Evolutionary conservation across 2,329 filamentous ascomycete species (phyloP).

Genomic region (Ampelomyces quisqualis): DNA sequence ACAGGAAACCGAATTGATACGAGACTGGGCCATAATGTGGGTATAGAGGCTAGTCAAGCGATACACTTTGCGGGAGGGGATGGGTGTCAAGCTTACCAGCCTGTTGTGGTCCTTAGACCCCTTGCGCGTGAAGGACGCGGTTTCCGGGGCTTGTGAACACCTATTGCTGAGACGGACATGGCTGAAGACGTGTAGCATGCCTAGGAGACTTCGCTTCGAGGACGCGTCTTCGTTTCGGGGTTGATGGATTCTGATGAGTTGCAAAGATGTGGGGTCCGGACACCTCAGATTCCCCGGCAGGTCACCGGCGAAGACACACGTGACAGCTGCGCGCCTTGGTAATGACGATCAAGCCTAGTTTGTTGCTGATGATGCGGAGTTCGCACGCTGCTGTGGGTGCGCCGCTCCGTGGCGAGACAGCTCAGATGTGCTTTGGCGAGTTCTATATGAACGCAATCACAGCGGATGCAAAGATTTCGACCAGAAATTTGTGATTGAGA

Average conservation of each 20-base stretch:
- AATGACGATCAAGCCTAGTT: neutral
- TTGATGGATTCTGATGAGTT: conserved; percentile 1
- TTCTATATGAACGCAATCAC: too few relatives aligned
- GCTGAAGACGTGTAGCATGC: conserved; percentile 24
- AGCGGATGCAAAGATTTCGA: too few relatives aligned
- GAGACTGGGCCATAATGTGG: too few relatives aligned
- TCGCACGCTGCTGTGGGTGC: too few relatives aligned
- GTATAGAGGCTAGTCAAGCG: too few relatives aligned
- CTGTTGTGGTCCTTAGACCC: conserved; percentile 49
- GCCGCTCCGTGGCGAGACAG: too few relatives aligned
- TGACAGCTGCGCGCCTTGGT: neutral
- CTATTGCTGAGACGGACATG: conserved; percentile 33
- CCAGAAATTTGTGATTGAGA: too few relatives aligned
- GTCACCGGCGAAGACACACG: conserved; percentile 3
- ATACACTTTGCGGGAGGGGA: neutral
- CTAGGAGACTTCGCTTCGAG: conserved; percentile 31
- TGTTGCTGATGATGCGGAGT: too few relatives aligned
- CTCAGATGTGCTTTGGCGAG: too few relatives aligned
- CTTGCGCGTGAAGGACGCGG: conserved; percentile 47
- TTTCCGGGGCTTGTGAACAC: conserved; percentile 35
- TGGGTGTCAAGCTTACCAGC: conserved; percentile 40
- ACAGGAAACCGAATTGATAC: too few relatives aligned
- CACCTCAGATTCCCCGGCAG: conserved; percentile 8
- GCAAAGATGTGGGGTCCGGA: conserved; percentile 9
- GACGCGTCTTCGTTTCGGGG: conserved; percentile 25